A percentile compares a stretch with the other conserved stretches of the same genome.
Conservation (phyloP, 176 grass and related monocot species). For the Themeda triandra region DNA sequence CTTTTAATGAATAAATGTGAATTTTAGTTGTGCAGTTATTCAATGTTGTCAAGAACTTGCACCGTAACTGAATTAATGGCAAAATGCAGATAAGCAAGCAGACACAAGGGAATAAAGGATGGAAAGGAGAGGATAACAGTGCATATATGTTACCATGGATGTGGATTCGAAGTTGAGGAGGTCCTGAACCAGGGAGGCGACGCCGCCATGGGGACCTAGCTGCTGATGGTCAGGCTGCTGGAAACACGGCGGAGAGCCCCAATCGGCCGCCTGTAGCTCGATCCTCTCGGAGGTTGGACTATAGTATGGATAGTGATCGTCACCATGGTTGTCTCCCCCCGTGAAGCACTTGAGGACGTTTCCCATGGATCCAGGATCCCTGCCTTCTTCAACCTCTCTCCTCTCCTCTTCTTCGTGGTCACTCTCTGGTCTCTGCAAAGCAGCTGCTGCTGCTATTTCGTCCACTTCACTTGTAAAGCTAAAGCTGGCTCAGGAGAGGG, state of each 20-base stretch:
- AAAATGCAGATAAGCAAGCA: neutral
- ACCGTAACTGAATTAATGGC: neutral
- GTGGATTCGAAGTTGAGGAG: constrained; percentile 31
- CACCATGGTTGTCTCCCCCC: neutral
- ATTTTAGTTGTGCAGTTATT: too few relatives aligned
- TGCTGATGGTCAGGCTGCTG: neutral
- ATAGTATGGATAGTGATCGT: constrained; percentile 16
- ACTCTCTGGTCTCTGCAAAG: neutral
- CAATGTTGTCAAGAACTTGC: neutral
- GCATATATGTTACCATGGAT: constrained; percentile 34
- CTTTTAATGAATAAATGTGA: too few relatives aligned
- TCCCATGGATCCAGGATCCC: constrained; percentile 32
- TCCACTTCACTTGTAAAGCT: neutral
- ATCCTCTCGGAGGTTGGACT: neutral
- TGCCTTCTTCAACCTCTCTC: neutral
- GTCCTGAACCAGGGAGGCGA: constrained; percentile 20
- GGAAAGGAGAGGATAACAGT: neutral
- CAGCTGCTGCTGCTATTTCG: neutral
- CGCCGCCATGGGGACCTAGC: constrained; percentile 14
- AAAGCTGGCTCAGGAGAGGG: too few relatives aligned
- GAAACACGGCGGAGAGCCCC: neutral
- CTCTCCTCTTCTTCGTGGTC: neutral
- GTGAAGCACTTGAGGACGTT: constrained; percentile 26
- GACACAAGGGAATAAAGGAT: neutral
- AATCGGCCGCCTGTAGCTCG: neutral